A percentile compares a stretch with the other conserved stretches of the same genome.
Evolutionary conservation across 495 filamentous ascomycete species (phyloP).

Genomic region (Xylaria palmicola): DNA sequence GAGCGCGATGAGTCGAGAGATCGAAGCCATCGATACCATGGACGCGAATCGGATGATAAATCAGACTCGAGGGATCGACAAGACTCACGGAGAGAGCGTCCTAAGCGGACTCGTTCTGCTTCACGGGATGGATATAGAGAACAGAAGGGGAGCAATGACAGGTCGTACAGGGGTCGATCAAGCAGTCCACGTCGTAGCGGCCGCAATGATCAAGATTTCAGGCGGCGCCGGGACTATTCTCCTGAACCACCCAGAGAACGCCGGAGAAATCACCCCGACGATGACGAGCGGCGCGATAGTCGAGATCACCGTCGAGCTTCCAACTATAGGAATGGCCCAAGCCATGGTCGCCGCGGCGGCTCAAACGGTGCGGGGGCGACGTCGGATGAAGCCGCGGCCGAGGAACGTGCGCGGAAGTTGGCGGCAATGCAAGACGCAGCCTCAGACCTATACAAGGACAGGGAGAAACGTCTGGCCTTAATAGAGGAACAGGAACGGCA

Average conservation of each 20-base stretch:
- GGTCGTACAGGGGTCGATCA: slow-evolving; percentile 31
- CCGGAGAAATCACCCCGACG: slow-evolving; percentile 17
- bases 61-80: slow-evolving; percentile 32
- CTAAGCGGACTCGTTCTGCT: slow-evolving; percentile 20
- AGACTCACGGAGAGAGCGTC: slow-evolving; percentile 27
- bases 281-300: slow-evolving; percentile 24
- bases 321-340: slow-evolving; percentile 16
- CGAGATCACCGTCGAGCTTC: slow-evolving; percentile 15
- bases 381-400: slow-evolving; percentile 34
- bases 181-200: slow-evolving; percentile 29
- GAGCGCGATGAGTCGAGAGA: slow-evolving; percentile 43
- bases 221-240: slow-evolving; percentile 30
- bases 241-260: slow-evolving; percentile 18
- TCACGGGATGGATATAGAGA: slow-evolving; percentile 24
- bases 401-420: slow-evolving; percentile 65
- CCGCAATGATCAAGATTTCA: slow-evolving; percentile 24
- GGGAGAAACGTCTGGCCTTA: slow-evolving; percentile 67
- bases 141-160: slow-evolving; percentile 15
- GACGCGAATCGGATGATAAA: slow-evolving; percentile 35
- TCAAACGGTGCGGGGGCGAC: background rate
- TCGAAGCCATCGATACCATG: slow-evolving; percentile 31
- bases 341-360: slow-evolving; percentile 7
- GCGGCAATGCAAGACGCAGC: slow-evolving; percentile 89
- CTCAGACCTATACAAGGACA: slow-evolving; percentile 70
- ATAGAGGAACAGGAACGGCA: slow-evolving; percentile 64